A percentile compares a stretch with the other conserved stretches of the same genome.
Conservation (phyloP, 371 early-diverging fungal species). For the Encephalitozoon romaleae region DNA sequence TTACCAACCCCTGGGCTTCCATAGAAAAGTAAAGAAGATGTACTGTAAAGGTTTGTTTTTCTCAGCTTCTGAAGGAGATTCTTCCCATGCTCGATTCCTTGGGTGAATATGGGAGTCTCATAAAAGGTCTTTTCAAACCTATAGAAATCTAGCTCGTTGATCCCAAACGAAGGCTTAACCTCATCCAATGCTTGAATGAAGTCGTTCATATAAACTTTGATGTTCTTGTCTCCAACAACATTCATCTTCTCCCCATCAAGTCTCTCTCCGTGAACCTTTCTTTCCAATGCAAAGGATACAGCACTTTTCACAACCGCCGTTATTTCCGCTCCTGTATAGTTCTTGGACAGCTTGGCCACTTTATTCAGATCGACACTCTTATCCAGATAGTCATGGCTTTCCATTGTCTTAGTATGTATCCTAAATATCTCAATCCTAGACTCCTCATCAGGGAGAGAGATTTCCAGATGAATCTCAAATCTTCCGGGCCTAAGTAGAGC, state of each 20-base stretch:
- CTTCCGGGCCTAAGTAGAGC: slow-evolving; percentile 64
- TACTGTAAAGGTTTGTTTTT: slow-evolving; percentile 75
- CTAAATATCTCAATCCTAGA: slow-evolving; percentile 72
- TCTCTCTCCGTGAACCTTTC: slow-evolving; percentile 71
- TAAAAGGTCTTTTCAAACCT: slow-evolving; percentile 65
- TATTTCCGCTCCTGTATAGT: slow-evolving; percentile 98
- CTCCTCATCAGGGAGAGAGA: slow-evolving; percentile 66
- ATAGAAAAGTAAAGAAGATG: slow-evolving; percentile 67
- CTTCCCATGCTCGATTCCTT: slow-evolving; percentile 72
- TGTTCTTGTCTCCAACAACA: slow-evolving; percentile 68
- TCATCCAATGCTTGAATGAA: slow-evolving; percentile 86
- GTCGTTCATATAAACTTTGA: slow-evolving; percentile 79
- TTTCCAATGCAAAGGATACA: slow-evolving; percentile 91
- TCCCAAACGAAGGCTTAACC: slow-evolving; percentile 91
- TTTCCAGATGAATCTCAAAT: slow-evolving; percentile 62
- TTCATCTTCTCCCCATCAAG: slow-evolving; percentile 60
- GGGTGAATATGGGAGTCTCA: slow-evolving; percentile 71
- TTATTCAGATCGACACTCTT: slow-evolving; percentile 77
- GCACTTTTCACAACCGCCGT: slow-evolving; percentile 91
- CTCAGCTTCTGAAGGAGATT: slow-evolving; percentile 50
- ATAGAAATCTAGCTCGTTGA: slow-evolving; percentile 72
- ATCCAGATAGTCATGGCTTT: slow-evolving; percentile 71
- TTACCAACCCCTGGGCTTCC: slow-evolving; percentile 84
- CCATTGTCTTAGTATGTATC: slow-evolving; percentile 76
- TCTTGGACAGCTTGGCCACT: slow-evolving; percentile 81